These are phyloP conservation scores for Penicillium sp. DNA, from an alignment of 2,329 filamentous ascomycete genomes.

Conservation along the genomic window DNA sequence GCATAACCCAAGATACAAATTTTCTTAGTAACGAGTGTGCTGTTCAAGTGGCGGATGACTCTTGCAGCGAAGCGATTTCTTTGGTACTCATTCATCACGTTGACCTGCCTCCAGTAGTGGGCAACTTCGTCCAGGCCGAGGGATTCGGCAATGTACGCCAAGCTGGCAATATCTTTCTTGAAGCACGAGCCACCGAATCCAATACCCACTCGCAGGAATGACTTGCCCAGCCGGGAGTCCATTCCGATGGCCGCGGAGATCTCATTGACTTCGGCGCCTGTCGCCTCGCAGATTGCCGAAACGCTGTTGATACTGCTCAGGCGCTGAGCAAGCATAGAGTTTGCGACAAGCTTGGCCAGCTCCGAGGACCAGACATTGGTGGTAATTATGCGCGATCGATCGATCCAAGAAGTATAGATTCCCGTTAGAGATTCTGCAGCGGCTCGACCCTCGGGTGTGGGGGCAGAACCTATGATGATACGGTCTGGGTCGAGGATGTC, in stretches of 20 bases:
- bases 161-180: constrained; percentile 72
- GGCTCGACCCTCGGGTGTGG: constrained; percentile 56
- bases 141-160: constrained; percentile 70
- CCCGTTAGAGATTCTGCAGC: constrained; percentile 64
- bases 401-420: constrained; percentile 71
- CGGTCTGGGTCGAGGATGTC: constrained; percentile 70
- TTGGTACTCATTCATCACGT: constrained; percentile 75
- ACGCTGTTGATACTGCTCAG: constrained; percentile 79
- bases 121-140: constrained; percentile 68
- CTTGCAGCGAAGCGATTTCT: constrained; percentile 65
- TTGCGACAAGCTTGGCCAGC: constrained; percentile 73
- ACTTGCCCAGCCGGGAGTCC: constrained; percentile 68
- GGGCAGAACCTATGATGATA: constrained; percentile 69
- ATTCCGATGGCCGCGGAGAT: constrained; percentile 65
- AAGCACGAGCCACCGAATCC: constrained; percentile 80
- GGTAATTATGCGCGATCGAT: constrained; percentile 63
- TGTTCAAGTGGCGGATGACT: constrained; percentile 66
- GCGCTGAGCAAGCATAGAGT: constrained; percentile 75
- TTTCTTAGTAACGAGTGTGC: constrained; percentile 68
- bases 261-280: constrained; percentile 70
- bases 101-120: constrained; percentile 70
- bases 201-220: constrained; percentile 70
- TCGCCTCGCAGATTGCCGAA: constrained; percentile 72
- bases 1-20: constrained; percentile 72
- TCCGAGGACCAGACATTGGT: constrained; percentile 77